Percentiles rank a stretch among this genome's conserved stretches.
phyloP scores from a whole-genome alignment of 2,329 filamentous ascomycete genomes.

The Blumeria graminis region DNA sequence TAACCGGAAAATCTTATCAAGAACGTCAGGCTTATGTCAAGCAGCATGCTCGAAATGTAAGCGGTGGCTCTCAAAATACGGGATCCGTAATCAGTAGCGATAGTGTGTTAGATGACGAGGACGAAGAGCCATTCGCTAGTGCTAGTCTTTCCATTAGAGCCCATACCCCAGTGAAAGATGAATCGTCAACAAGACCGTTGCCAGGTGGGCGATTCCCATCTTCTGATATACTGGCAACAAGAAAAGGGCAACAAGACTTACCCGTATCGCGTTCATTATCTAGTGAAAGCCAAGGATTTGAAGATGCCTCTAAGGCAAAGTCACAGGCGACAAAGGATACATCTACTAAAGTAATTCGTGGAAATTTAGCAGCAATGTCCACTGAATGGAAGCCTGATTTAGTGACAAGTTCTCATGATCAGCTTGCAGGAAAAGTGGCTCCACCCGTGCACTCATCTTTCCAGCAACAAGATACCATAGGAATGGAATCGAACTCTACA shows the following conservation, averaged over 20 bases:
- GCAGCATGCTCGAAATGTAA: constrained; percentile 54
- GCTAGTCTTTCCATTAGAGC: constrained; percentile 28
- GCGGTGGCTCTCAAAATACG: constrained; percentile 34
- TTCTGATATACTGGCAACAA: constrained; percentile 70
- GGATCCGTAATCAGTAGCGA: constrained; percentile 42
- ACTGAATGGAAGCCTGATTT: too few relatives aligned
- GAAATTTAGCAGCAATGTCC: too few relatives aligned
- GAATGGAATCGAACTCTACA: too few relatives aligned
- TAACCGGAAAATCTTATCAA: constrained; percentile 74
- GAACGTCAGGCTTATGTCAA: constrained; percentile 74
- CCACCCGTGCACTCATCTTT: too few relatives aligned
- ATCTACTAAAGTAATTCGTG: too few relatives aligned
- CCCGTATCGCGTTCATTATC: constrained; percentile 56
- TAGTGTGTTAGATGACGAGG: constrained; percentile 51
- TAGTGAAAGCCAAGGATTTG: constrained; percentile 49
- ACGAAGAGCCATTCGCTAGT: constrained; percentile 37
- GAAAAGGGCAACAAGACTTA: constrained; percentile 39
- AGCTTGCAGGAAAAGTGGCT: too few relatives aligned
- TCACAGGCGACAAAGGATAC: too few relatives aligned
- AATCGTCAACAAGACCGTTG: constrained; percentile 43
- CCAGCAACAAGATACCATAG: too few relatives aligned
- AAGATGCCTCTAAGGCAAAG: constrained; percentile 9
- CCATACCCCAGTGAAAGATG: constrained; percentile 25
- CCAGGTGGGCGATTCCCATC: constrained; percentile 94
- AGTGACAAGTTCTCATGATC: too few relatives aligned